A percentile compares a stretch with the other conserved stretches of the same genome.
Conservation (phyloP, 495 filamentous ascomycete species). For the Sabuloglossum arenarium region DNA sequence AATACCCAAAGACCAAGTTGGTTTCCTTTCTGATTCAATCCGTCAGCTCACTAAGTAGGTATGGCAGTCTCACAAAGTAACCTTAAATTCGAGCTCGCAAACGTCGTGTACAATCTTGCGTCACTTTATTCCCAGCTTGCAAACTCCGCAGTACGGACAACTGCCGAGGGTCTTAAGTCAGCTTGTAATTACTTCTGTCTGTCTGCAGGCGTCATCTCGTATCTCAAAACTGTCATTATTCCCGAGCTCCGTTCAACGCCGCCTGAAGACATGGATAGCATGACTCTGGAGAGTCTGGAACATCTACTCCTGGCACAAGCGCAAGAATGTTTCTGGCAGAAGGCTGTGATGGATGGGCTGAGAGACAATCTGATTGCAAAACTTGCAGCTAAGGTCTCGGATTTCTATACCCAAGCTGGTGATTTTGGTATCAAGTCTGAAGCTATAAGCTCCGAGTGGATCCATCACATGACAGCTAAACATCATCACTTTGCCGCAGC, state of each 20-base stretch:
- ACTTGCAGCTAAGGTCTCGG: constrained; percentile 77
- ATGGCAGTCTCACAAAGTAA: constrained; percentile 59
- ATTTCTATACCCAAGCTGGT: constrained; percentile 68
- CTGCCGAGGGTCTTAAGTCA: constrained; percentile 62
- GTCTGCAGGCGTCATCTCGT: constrained; percentile 61
- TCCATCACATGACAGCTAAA: constrained; percentile 94
- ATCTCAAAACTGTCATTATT: constrained; percentile 59
- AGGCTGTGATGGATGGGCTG: constrained; percentile 82
- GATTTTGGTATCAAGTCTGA: constrained; percentile 77
- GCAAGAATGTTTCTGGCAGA: constrained; percentile 97
- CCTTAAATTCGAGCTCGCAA: constrained; percentile 84
- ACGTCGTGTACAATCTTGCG: constrained; percentile 80
- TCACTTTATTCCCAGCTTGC: constrained; percentile 88
- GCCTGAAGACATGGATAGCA: constrained; percentile 87
- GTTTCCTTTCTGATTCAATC: constrained; percentile 5
- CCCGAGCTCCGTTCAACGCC: constrained; percentile 70
- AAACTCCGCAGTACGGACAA: constrained; percentile 57
- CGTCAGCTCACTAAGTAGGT: not conserved
- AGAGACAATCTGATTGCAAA: constrained; percentile 84
- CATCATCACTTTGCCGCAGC: constrained; percentile 95
- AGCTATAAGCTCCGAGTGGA: constrained; percentile 84
- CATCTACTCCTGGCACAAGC: constrained; percentile 75
- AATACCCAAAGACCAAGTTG: constrained; percentile 51
- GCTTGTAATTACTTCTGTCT: constrained; percentile 86
- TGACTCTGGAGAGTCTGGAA: constrained; percentile 65